Evolutionary conservation across 2,329 filamentous ascomycete genomes (phyloP).

Genomic region (Penicillium sp.): DNA sequence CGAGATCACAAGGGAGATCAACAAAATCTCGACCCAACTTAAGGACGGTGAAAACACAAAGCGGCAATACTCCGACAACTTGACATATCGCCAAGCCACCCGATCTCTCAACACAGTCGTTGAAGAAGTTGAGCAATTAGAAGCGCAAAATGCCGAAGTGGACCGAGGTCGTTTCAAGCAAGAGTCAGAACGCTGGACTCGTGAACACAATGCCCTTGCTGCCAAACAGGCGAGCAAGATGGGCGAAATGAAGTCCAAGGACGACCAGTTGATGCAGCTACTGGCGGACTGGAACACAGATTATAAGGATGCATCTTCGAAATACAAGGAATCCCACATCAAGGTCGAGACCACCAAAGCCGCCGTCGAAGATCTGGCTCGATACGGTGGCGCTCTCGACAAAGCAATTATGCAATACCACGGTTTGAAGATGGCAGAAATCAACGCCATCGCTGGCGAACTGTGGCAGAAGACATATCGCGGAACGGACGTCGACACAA

Average conservation of each 20-base stretch:
- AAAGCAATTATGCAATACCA: conserved; percentile 98
- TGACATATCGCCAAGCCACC: conserved; percentile 76
- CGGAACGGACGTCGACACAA: conserved; percentile 94
- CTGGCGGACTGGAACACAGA: conserved; percentile 78
- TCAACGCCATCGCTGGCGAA: conserved; percentile 91
- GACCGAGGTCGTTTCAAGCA: conserved; percentile 73
- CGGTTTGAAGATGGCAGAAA: conserved; percentile 94
- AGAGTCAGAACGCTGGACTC: conserved; percentile 68
- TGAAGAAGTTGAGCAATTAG: conserved; percentile 70
- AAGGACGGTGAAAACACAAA: conserved; percentile 79
- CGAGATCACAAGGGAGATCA: conserved; percentile 67
- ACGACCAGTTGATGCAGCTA: conserved; percentile 73
- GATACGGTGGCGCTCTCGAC: conserved; percentile 81
- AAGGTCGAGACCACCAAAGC: conserved; percentile 89
- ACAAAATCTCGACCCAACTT: conserved; percentile 74
- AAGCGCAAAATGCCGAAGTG: conserved; percentile 75
- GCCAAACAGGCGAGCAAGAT: conserved; percentile 73
- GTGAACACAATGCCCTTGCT: conserved; percentile 65
- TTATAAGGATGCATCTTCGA: conserved; percentile 76
- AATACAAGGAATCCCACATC: conserved; percentile 86
- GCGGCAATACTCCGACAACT: conserved; percentile 83
- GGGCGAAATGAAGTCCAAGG: conserved; percentile 79
- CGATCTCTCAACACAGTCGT: conserved; percentile 67
- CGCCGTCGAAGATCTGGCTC: conserved; percentile 82
- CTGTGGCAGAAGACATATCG: conserved; percentile 98